Conservation (phyloP, 2,329 filamentous ascomycete species). For the Zymoseptoria brevis region DNA sequence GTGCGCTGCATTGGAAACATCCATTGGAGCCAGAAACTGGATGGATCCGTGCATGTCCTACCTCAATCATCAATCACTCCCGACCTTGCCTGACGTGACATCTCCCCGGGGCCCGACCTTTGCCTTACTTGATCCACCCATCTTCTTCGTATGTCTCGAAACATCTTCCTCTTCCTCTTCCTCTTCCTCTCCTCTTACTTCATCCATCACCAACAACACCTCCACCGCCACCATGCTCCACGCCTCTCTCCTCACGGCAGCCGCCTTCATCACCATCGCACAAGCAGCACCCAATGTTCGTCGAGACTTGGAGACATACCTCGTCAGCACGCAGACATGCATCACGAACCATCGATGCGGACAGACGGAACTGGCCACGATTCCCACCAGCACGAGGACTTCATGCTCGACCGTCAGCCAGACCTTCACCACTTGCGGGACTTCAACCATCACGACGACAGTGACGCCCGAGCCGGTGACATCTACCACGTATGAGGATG, state of each 20-base stretch:
- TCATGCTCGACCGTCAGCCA: constrained; percentile 12
- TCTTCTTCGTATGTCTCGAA: background rate
- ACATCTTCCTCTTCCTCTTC: background rate
- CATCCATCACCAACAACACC: constrained; percentile 5
- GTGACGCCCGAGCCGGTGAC: constrained; percentile 15
- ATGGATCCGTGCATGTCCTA: background rate
- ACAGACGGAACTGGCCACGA: constrained; percentile 1
- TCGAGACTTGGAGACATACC: constrained; percentile 1
- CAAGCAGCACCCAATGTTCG: constrained; percentile 5
- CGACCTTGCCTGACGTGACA: background rate
- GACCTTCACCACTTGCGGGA: constrained; percentile 14
- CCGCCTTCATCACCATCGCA: constrained; percentile 3
- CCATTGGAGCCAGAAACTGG: background rate
- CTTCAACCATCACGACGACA: constrained; percentile 13
- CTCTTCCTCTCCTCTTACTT: background rate
- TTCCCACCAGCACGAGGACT: constrained; percentile 13
- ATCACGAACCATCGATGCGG: constrained; percentile 16
- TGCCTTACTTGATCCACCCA: background rate
- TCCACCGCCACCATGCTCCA: constrained; percentile 3
- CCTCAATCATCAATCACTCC: background rate
- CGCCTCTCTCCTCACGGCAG: constrained; percentile 5
- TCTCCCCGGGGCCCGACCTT: background rate
- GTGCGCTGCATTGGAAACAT: background rate
- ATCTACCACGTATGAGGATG: background rate
- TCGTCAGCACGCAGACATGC: constrained; percentile 12